Base-by-base conservation (phyloP, 1,284 basidiomycete species). In the Schizophyllum amplum region DNA sequence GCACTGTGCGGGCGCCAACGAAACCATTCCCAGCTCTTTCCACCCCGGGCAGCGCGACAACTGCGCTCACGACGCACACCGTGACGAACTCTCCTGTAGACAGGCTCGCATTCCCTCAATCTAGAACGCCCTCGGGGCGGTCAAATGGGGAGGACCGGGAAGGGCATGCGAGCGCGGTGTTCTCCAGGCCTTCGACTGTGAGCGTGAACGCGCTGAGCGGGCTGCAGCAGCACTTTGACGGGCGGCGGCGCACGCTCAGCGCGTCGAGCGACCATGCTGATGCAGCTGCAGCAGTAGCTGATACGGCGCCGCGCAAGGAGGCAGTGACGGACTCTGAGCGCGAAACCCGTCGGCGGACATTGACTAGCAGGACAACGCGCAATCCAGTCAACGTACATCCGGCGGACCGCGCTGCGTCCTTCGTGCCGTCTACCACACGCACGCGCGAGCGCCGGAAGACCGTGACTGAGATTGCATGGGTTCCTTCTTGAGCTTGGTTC, bases 31-130 rank as follows among this genome's bases (percentile, higher is more conserved):
- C 33, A 42, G 33, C 33, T 42, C 54, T 84, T 49, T 75, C 81
- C 11, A 79, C 79, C 0, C 75, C 82, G 0, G n/a, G n/a, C n/a
- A 67, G 77, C 59, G 74, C 85, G 1, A 89, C 87, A 25, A 89
- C 84, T 23, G 85, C 85, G 4, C 59, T 89, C n/a, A 86, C 86
- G 0, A 67, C 80, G 0, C 80, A 83, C 58, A 87, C 82, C 0
- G 83, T 82, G 1, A 80, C 80, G 1, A 77, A 75, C 48, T 72
- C 75, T 5, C 70, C 72, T 0, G 71, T 72, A n/a, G 63, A 63
- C 2, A 9, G 21, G 5, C 21, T 50, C 20, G 21, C 73, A 76
- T 4, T 42, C 61, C n/a, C 61, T 82, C 48, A 20, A 11, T 22
- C 21, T 11, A 24, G 65, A n/a, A n/a, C n/a, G n/a, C n/a, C n/a